Evolutionary conservation across 1,284 basidiomycete species (phyloP).

Genomic region (Cryptococcus maquisensis): DNA sequence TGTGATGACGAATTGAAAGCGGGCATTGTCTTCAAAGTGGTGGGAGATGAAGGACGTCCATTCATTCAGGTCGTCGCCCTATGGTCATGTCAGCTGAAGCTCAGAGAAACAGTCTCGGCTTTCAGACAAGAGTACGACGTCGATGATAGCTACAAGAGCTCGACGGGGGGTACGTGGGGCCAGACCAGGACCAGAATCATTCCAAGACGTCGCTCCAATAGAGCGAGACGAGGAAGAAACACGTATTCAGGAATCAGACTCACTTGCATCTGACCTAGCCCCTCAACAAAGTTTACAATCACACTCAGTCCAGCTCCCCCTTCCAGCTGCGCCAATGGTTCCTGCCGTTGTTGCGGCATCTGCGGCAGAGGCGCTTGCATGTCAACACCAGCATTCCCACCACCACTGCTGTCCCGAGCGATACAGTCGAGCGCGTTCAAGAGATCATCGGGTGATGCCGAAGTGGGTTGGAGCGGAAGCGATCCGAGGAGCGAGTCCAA

Average conservation of each 20-base stretch:
- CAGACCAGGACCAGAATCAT: too few relatives aligned
- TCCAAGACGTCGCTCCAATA: too few relatives aligned
- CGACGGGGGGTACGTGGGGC: too few relatives aligned
- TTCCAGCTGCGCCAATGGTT: not conserved
- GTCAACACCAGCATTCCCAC: too few relatives aligned
- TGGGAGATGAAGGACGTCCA: conserved; percentile 7
- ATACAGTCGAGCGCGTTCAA: not conserved
- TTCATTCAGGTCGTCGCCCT: conserved; percentile 10
- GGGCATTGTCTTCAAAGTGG: conserved; percentile 8
- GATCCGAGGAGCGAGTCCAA: not conserved
- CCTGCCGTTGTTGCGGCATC: not conserved
- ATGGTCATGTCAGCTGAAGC: not conserved
- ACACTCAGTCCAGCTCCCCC: not conserved
- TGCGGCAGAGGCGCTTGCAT: not conserved
- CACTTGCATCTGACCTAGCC: not conserved
- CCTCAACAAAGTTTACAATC: conserved; percentile 2
- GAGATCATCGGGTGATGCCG: too few relatives aligned
- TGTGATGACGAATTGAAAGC: conserved; percentile 8
- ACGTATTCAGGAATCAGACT: not conserved
- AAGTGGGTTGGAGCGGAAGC: too few relatives aligned
- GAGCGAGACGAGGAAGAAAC: too few relatives aligned
- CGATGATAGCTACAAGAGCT: too few relatives aligned
- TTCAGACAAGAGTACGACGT: too few relatives aligned
- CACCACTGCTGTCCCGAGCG: too few relatives aligned
- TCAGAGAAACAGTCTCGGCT: too few relatives aligned